Base-by-base conservation (phyloP, 108 stramenopile species). In the Fragilaria radians region DNA sequence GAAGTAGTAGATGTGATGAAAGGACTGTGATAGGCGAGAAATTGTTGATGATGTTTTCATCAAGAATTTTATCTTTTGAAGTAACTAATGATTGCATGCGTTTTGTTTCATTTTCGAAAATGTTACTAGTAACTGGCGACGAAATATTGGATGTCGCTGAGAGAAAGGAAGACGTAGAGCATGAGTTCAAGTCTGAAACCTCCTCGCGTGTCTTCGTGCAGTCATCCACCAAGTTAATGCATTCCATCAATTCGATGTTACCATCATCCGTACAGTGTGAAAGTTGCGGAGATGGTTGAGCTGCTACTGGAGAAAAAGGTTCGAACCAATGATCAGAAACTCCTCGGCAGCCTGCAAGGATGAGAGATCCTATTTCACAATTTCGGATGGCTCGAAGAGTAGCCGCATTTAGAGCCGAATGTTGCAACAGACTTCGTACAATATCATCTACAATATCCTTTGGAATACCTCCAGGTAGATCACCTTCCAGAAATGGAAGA, bases 311-410 rank as follows among this genome's bases (percentile, higher is more conserved):
- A 19, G 65, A 52, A 24, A 65, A 52, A 2, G 46, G 61, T 36
- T 70, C 59, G 14, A 91, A 59, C 90, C 90, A 91, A 46, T 81
- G 78, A 59, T 92, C 91, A 1, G 70, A 80, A 1, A 92, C 91
- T n/a, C 85, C 85, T 5, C 91, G 74, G 50, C 82, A 84, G 19
- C 79, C 71, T 2, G 82, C 59, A 46, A 92, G 51, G n/a, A 56
- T 66, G 32, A 92, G 65, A 3, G 58, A 51, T 7, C 57, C 60
- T 23, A 86, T 49, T 69, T 92, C 91, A 55, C 91, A 86, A 26
- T 82, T 79, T 42, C 62, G 36, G 29, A 92, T 57, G 17, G 71
- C 71, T 9, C 77, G 58, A 28, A 92, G 66, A 0, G 85, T 89
- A 0, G 87, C 85, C 4, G 74, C 65, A 53, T 88, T 92, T 28